Conservation (phyloP, 2,329 filamentous ascomycete genomes). For the Xylaria sp. region DNA sequence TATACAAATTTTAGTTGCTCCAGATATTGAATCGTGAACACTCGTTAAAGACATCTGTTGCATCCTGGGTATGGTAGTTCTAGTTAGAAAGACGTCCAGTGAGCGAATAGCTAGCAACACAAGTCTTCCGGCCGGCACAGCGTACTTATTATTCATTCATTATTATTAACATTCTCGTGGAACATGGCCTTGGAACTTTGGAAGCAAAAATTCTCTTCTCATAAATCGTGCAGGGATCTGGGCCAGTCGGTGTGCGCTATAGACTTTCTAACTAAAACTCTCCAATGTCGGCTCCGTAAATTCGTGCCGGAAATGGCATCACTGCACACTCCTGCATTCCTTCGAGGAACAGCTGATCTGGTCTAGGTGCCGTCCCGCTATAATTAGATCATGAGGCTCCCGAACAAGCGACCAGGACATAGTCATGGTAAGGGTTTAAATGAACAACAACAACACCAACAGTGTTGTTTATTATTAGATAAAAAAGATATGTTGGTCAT, state of each 20-base stretch:
- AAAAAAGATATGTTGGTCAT: constrained; percentile 9
- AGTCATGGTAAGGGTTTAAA: constrained; percentile 1
- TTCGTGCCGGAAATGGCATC: constrained; percentile 12
- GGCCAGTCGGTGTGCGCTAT: not conserved
- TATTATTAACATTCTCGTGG: not conserved
- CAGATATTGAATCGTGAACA: not conserved
- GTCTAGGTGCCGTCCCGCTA: constrained; percentile 25
- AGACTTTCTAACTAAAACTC: not conserved
- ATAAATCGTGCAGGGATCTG: not conserved
- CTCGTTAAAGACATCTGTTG: not conserved
- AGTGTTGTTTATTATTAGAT: constrained; percentile 28
- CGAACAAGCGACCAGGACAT: constrained; percentile 8
- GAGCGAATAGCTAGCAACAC: not conserved
- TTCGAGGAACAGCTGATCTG: constrained; percentile 21
- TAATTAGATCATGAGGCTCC: constrained; percentile 35
- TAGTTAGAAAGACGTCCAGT: not conserved
- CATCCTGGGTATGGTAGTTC: not conserved
- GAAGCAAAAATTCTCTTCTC: not conserved
- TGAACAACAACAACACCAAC: constrained; percentile 18
- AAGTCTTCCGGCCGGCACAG: not conserved
- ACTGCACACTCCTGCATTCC: constrained; percentile 18
- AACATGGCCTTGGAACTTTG: not conserved
- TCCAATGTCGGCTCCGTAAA: not conserved
- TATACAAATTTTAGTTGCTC: not conserved
- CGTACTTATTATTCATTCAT: not conserved